Conservation (phyloP, 2,329 filamentous ascomycete genomes). For the Aspergillus viridinutans region DNA sequence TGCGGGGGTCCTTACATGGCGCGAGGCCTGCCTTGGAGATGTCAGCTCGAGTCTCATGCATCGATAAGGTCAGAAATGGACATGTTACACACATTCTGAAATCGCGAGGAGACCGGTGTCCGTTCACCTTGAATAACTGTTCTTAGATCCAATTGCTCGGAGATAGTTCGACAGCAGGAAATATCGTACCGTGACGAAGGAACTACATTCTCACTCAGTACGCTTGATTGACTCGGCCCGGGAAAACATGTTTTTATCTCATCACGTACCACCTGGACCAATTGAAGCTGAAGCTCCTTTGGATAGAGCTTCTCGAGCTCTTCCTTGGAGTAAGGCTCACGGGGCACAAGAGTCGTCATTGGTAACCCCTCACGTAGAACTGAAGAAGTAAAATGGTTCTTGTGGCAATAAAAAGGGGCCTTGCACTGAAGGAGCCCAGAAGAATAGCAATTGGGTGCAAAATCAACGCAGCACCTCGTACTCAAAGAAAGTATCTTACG, state of each 20-base stretch:
- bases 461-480: neutral
- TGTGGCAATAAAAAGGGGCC: neutral
- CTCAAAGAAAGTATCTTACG: neutral
- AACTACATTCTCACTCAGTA: constrained; percentile 41
- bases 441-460: neutral
- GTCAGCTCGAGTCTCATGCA: constrained; percentile 15
- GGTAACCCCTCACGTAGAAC: neutral
- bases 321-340: constrained; percentile 70
- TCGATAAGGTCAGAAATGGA: neutral
- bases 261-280: constrained; percentile 71
- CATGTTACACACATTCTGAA: constrained; percentile 60
- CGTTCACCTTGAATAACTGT: constrained; percentile 54
- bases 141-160: constrained; percentile 1
- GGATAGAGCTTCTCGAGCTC: constrained; percentile 84
- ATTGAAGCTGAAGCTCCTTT: constrained; percentile 69
- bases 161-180: neutral
- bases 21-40: constrained; percentile 44
- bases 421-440: neutral
- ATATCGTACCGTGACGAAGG: constrained; percentile 65
- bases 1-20: constrained; percentile 37
- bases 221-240: neutral
- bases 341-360: constrained; percentile 77
- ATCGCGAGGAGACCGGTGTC: constrained; percentile 81
- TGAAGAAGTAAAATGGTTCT: neutral
- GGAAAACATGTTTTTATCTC: neutral